A percentile compares a stretch with the other conserved stretches of the same genome.
Evolutionary conservation across 345 rosid genomes (phyloP).

Genomic region (Kandelia obovata): DNA sequence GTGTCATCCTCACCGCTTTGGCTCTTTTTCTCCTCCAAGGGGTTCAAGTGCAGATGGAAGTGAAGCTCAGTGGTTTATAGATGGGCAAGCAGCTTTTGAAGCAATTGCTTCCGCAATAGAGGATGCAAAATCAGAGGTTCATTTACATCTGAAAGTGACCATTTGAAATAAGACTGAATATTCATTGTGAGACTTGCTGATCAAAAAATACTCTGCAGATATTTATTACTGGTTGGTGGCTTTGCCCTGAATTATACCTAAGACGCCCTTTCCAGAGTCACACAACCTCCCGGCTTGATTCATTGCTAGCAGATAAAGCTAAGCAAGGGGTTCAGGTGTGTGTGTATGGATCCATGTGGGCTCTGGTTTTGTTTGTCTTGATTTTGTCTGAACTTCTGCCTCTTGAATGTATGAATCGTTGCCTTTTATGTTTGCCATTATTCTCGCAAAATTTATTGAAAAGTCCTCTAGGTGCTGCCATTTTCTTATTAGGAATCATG

Average conservation of each 20-base stretch:
- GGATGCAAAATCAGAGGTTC: slow-evolving; percentile 82
- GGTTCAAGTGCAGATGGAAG: slow-evolving; percentile 82
- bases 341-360: slow-evolving; percentile 8
- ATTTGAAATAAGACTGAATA: neutral
- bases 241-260: slow-evolving; percentile 87
- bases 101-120: slow-evolving; percentile 82
- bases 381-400: neutral
- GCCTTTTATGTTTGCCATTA: too few relatives aligned
- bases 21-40: slow-evolving; percentile 78
- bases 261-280: slow-evolving; percentile 76
- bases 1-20: slow-evolving; percentile 76
- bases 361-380: neutral
- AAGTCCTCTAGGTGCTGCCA: too few relatives aligned
- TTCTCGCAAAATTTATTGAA: too few relatives aligned
- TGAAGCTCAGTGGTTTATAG: slow-evolving; percentile 88
- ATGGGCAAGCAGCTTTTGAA: slow-evolving; percentile 88
- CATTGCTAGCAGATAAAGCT: slow-evolving; percentile 77
- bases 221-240: slow-evolving; percentile 98
- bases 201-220: slow-evolving; percentile 43
- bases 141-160: slow-evolving; percentile 8
- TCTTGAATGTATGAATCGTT: neutral
- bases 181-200: slow-evolving; percentile 5
- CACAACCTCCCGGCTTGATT: slow-evolving; percentile 62
- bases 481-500: too few relatives aligned
- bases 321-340: slow-evolving; percentile 83